Evolutionary conservation across 768 basidiomycete species (phyloP), one percentile per base, ranked within the genome.

Genomic region (Trametes sanguinea): DNA sequence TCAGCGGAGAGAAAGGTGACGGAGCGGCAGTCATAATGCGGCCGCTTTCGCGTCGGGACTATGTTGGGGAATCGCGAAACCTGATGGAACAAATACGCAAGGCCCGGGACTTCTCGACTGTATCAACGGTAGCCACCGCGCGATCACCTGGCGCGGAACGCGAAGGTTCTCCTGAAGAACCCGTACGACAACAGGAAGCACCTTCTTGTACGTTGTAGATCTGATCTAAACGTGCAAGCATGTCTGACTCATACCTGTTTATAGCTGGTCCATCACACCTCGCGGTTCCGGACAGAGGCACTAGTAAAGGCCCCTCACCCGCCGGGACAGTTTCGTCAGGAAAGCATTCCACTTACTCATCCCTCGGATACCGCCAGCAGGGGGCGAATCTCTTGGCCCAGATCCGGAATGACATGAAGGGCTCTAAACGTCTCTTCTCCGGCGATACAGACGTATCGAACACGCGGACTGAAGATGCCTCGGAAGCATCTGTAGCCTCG

Each of bases 361-460:
- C 90, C 7, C 77, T 85, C 22, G 83, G 81, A 8, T 91, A 91
- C 71, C 84, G 92, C 44, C 79, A 85, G 66, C 86, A 92, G 66
- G 94, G 91, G 11, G 89, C 85, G 8, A 85, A 80, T 29, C 74
- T 95, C 48, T 94, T 95, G 90, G 89, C 88, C 29, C 90, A 92
- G 65, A 93, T 95, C 65, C 89, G 88, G 74, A 82, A 80, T 60
- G 90, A 92, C 67, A 85, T 92, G 81, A 86, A 84, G 68, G 83
- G 85, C 4, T 82, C 83, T 54, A 91, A 91, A 72, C 86, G 89
- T 11, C 67, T 90, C 2, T 88, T 89, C 69, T 88, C 89, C 2
- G 81, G 80, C 5, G 87, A 89, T 16, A 86, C 85, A 0, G 86
- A 87, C 14, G 62, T 77, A 50, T 84, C 84, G 16, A 79, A 77